Percentiles rank a stretch among this genome's conserved stretches.
These are phyloP conservation scores for Coemansia sp. DNA, from an alignment of 192 early-diverging fungal species.

Conservation along the genomic window DNA sequence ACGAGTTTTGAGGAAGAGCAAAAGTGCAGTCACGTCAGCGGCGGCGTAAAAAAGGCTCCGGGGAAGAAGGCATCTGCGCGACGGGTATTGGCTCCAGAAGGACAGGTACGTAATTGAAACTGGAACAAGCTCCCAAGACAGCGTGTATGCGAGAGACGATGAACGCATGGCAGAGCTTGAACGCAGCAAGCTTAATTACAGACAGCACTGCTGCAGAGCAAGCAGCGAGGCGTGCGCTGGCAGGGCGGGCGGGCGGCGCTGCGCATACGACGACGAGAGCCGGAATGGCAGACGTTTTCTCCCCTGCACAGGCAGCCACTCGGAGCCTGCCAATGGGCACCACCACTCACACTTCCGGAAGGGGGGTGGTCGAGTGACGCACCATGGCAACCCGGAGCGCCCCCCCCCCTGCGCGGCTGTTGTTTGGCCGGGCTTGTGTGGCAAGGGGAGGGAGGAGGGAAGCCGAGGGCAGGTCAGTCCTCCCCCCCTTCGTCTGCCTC, in stretches of 20 bases:
- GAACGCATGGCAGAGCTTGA: not conserved
- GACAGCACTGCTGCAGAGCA: no score
- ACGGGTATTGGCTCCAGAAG: no score
- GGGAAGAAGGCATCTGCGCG: no score
- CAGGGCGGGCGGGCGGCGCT: no score
- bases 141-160: no score
- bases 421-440: conserved; percentile 3
- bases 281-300: conserved; percentile 4
- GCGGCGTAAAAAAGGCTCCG: no score
- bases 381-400: conserved; percentile 18
- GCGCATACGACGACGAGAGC: no score
- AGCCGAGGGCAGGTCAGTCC: conserved; percentile 20
- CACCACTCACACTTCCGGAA: conserved; percentile 29
- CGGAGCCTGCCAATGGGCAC: conserved; percentile 48
- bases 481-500: conserved; percentile 24
- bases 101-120: no score
- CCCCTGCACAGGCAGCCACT: conserved; percentile 34
- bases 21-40: no score
- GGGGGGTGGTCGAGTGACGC: conserved; percentile 6
- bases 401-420: conserved; percentile 16
- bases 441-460: conserved; percentile 4
- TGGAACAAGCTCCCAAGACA: no score
- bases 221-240: no score
- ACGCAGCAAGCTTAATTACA: not conserved
- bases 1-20: no score